Evolutionary conservation across 306 rosid genomes (phyloP).

Genomic region (Malus fusca): DNA sequence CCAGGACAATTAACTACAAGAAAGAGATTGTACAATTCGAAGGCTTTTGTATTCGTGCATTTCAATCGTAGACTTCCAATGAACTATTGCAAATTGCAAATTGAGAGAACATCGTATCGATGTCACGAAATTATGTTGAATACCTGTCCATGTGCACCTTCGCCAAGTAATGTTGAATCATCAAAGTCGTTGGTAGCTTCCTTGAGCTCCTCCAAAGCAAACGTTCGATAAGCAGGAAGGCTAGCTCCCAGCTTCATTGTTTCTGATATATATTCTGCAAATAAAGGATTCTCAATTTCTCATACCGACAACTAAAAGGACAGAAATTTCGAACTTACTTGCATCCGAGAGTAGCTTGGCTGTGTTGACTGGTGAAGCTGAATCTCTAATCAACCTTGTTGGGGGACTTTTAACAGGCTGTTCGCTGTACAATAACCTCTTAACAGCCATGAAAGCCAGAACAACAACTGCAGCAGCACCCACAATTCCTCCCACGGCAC

Average conservation of each 20-base stretch:
- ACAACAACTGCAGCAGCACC: conserved; percentile 47
- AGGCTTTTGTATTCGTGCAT: background rate
- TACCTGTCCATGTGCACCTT: conserved; percentile 69
- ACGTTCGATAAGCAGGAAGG: conserved; percentile 81
- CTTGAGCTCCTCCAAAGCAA: conserved; percentile 73
- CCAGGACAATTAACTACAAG: background rate
- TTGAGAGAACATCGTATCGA: background rate
- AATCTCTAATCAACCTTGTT: conserved; percentile 49
- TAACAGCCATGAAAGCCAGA: conserved; percentile 43
- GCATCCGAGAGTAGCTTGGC: conserved; percentile 88
- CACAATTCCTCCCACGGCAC: conserved; percentile 43
- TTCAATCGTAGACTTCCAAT: background rate
- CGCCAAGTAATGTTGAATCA: conserved; percentile 50
- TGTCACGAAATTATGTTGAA: background rate
- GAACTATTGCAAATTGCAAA: background rate
- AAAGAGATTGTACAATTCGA: background rate
- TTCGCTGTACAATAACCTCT: conserved; percentile 22
- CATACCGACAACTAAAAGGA: background rate
- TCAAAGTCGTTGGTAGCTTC: conserved; percentile 85
- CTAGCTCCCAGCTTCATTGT: conserved; percentile 90
- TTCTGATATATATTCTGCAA: conserved; percentile 72
- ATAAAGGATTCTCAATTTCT: background rate
- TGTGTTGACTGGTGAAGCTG: conserved; percentile 47
- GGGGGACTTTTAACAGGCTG: conserved; percentile 22
- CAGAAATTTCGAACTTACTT: conserved; percentile 49